These are phyloP conservation scores for Senecio squalidus DNA, from an alignment of 140 eudicot genomes.

Conservation along the genomic window DNA sequence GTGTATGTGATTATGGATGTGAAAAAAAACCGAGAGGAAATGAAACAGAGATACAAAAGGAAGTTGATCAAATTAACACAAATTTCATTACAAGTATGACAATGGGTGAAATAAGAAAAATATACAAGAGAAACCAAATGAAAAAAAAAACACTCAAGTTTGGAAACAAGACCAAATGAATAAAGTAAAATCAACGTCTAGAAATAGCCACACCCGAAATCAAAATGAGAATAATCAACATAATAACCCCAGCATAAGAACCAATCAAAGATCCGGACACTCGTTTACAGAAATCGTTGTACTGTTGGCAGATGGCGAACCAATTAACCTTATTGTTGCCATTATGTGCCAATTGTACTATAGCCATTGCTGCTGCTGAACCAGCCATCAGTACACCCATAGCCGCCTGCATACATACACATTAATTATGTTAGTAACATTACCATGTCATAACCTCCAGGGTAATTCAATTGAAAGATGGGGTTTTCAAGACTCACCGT, in stretches of 20 bases:
- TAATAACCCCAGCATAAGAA: slow-evolving; percentile 53
- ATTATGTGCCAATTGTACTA: slow-evolving; percentile 81
- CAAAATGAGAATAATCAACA: slow-evolving; percentile 55
- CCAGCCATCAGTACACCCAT: slow-evolving; percentile 71
- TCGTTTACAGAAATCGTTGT: slow-evolving; percentile 70
- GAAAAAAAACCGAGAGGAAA: not conserved
- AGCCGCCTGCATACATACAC: slow-evolving; percentile 38
- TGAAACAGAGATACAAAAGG: not conserved
- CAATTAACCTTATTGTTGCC: slow-evolving; percentile 68
- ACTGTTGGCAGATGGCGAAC: slow-evolving; percentile 80
- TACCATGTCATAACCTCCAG: not conserved
- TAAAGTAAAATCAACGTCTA: slow-evolving; percentile 35
- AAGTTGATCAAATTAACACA: slow-evolving; percentile 10
- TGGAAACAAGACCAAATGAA: not conserved
- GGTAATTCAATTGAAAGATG: not conserved
- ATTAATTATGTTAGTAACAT: not conserved
- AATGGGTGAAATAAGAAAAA: slow-evolving; percentile 11
- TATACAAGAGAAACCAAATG: slow-evolving; percentile 15
- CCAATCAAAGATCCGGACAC: slow-evolving; percentile 81
- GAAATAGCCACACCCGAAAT: slow-evolving; percentile 64
- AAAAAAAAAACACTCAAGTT: slow-evolving; percentile 12
- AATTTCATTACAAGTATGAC: slow-evolving; percentile 16
- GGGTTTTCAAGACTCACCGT: slow-evolving; percentile 39
- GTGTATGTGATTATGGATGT: not conserved
- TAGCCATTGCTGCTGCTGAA: slow-evolving; percentile 82